These are phyloP conservation scores for Seiridium cupressi DNA, from an alignment of 2,329 filamentous ascomycete species.

Conservation along the genomic window DNA sequence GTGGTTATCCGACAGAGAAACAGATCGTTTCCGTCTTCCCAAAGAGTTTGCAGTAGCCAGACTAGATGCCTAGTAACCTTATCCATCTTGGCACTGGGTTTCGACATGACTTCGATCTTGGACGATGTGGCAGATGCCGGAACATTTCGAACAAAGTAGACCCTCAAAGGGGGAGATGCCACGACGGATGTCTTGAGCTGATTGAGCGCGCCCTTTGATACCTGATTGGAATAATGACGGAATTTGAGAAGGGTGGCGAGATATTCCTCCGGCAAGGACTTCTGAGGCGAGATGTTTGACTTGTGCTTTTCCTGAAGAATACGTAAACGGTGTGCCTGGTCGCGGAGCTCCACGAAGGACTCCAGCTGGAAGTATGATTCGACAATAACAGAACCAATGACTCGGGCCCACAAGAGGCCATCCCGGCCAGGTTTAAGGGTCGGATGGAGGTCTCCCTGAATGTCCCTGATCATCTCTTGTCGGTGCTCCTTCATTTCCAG, in stretches of 20 bases:
- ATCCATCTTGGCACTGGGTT: constrained; percentile 16
- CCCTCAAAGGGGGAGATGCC: constrained; percentile 40
- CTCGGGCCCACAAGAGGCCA: not conserved
- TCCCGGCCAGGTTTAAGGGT: not conserved
- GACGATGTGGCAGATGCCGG: constrained; percentile 21
- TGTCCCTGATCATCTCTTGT: not conserved
- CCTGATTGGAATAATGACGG: constrained; percentile 30
- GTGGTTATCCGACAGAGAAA: constrained; percentile 30
- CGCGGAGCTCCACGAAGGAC: not conserved
- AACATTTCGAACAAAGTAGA: constrained; percentile 20
- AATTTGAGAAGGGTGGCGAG: constrained; percentile 38
- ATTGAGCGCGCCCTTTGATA: constrained; percentile 26
- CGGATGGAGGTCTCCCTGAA: not conserved
- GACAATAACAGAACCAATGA: not conserved
- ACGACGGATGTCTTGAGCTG: constrained; percentile 23
- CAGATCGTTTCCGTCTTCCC: constrained; percentile 30
- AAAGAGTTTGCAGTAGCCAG: constrained; percentile 35
- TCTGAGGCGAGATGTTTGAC: constrained; percentile 24
- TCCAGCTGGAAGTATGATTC: not conserved
- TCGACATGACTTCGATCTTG: constrained; percentile 9
- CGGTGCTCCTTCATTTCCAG: constrained; percentile 15
- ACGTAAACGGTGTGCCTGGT: constrained; percentile 12
- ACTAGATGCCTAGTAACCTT: constrained; percentile 25
- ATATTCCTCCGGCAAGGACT: constrained; percentile 31
- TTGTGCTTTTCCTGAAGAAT: constrained; percentile 31